Evolutionary conservation across 495 filamentous ascomycete species (phyloP).

Genomic region (Aspergillus bertholletiae): DNA sequence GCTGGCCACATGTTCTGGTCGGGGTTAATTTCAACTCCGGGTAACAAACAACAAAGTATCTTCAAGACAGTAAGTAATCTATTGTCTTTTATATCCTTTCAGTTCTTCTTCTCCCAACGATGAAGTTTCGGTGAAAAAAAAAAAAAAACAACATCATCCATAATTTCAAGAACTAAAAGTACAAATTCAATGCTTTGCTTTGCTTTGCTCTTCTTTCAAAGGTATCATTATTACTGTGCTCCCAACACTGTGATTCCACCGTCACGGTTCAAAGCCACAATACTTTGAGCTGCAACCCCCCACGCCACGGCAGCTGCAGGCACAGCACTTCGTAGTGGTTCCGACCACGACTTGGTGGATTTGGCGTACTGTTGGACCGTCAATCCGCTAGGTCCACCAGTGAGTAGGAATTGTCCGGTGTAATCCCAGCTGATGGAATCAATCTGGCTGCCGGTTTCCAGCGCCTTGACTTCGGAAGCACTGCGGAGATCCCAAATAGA

Average conservation of each 20-base stretch:
- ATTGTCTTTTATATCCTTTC: not conserved
- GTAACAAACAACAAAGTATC: no score
- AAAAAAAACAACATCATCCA: conserved; percentile 19
- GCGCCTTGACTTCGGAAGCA: conserved; percentile 67
- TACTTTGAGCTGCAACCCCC: conserved; percentile 68
- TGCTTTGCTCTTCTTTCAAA: conserved; percentile 14
- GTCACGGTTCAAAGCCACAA: conserved; percentile 69
- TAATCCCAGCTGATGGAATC: conserved; percentile 83
- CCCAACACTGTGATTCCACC: conserved; percentile 68
- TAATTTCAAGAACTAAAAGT: conserved; percentile 17
- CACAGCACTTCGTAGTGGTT: conserved; percentile 73
- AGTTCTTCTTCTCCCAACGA: not conserved
- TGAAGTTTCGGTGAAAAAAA: conserved; percentile 21
- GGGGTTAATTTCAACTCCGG: no score
- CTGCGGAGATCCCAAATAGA: conserved; percentile 91
- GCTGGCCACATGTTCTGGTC: no score
- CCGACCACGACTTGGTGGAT: conserved; percentile 78
- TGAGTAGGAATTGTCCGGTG: conserved; percentile 87
- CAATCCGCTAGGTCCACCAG: conserved; percentile 74
- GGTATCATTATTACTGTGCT: conserved; percentile 41
- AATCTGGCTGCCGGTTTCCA: conserved; percentile 77
- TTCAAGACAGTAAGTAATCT: no score
- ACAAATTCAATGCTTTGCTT: conserved; percentile 22
- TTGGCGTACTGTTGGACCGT: conserved; percentile 88
- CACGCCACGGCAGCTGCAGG: conserved; percentile 71